Base-by-base conservation (phyloP, 2,329 filamentous ascomycete species). In the Fusarium longipes region DNA sequence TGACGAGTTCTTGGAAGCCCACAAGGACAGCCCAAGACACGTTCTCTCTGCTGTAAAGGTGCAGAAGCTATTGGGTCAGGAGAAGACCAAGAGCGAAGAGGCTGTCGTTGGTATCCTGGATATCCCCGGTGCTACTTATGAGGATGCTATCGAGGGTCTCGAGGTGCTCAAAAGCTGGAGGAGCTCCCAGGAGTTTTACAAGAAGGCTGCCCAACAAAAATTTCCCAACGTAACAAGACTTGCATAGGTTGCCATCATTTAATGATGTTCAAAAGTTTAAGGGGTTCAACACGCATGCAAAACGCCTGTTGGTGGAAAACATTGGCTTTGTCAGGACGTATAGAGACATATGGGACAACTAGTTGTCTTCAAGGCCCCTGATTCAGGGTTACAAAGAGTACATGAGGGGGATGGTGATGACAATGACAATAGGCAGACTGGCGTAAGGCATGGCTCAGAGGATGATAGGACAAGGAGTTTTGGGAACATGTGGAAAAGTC, bases 31-130 rank as follows among this genome's bases (percentile, higher is more conserved):
- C 75, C 81, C 87, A 8, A 67, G 81, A 17, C 88, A 93, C 73
- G 81, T 90, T 5, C 85, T 92, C 55, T 85, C 89, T 3, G 89
- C 83, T 33, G 84, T 92, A 54, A 85, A 85, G 56, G 84, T 84
- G 24, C 86, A 86, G 63, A 84, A 84, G 60, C 70, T 87, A 2
- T 79, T 94, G 18, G 86, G 87, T 14, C 85, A 84, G 42, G 84
- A 87, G 32, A 82, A 85, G 73, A 72, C 80, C 3, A 81, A 85
- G 72, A 83, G 81, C 57, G 90, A 91, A 73, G 84, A 88, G 75
- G 86, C 88, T 35, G 78, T 93, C n/a, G 73, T 82, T n/a, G 82
- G 81, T n/a, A 81, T 87, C 11, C 77, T 92, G 14, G 82, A 86
- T 25, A 73, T 86, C 8, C 76, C 84, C 6, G 78, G 73, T 14